Conservation (phyloP, 148 eudicot species). For the Rhododendron kiyosumense region DNA sequence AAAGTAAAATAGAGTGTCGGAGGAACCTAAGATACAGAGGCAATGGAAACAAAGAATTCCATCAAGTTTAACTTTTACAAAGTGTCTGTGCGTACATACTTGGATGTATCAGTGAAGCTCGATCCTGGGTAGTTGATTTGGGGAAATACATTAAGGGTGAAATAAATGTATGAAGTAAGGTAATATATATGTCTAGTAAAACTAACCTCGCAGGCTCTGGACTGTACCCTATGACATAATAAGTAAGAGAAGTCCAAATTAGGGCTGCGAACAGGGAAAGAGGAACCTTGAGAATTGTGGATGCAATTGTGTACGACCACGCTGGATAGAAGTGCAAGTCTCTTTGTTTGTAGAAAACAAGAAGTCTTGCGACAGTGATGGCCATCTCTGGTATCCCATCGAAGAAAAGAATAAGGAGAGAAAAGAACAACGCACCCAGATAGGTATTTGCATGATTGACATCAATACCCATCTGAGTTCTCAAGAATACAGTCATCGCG, state of each 20-base stretch:
- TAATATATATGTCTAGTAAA: neutral
- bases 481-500: conserved; percentile 65
- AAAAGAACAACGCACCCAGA: conserved; percentile 64
- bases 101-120: neutral
- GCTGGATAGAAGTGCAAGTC: conserved; percentile 76
- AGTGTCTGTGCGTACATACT: neutral
- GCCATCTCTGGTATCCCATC: conserved; percentile 68
- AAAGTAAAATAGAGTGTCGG: conserved; percentile 51
- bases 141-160: neutral
- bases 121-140: neutral
- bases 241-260: conserved; percentile 68
- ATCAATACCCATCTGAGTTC: conserved; percentile 59
- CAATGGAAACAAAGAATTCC: neutral
- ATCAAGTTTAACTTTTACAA: neutral
- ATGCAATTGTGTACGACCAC: conserved; percentile 90
- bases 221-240: conserved; percentile 66
- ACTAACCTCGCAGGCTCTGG: conserved; percentile 71
- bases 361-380: conserved; percentile 67
- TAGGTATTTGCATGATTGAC: conserved; percentile 54
- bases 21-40: conserved; percentile 42
- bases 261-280: conserved; percentile 48
- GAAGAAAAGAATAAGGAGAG: conserved; percentile 48
- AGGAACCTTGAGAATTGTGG: conserved; percentile 68
- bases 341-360: conserved; percentile 76
- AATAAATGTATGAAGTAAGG: neutral